phyloP scores from a whole-genome alignment of 192 early-diverging fungal genomes.

The Gigaspora rosea region DNA sequence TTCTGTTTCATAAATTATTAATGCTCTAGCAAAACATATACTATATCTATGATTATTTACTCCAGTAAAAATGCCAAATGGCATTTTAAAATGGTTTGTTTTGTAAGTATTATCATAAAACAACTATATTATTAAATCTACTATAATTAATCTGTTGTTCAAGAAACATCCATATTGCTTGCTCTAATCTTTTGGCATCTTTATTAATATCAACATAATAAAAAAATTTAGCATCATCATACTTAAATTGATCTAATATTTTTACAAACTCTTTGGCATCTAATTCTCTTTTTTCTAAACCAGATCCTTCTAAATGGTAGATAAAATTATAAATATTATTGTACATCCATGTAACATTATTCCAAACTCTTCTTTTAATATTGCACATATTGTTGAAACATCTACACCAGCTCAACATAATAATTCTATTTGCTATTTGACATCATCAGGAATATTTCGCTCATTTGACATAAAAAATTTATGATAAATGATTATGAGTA shows the following conservation, averaged over 20 bases:
- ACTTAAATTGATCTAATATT: not conserved
- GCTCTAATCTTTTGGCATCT: not conserved
- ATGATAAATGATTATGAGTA: too few relatives aligned
- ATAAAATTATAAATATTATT: constrained; percentile 16
- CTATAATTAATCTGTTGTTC: not conserved
- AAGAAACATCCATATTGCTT: not conserved
- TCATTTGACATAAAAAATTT: too few relatives aligned
- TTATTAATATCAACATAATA: not conserved
- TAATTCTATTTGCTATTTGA: too few relatives aligned
- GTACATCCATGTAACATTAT: not conserved
- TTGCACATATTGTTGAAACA: not conserved
- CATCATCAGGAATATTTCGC: too few relatives aligned
- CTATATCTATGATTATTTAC: not conserved
- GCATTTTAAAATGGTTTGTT: not conserved
- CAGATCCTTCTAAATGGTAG: too few relatives aligned
- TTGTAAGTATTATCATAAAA: constrained; percentile 13
- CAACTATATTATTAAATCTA: too few relatives aligned
- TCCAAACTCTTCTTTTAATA: not conserved
- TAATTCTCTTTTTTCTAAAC: not conserved
- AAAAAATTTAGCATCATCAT: not conserved
- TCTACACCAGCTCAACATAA: not conserved
- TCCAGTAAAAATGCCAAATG: constrained; percentile 15
- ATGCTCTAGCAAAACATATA: constrained; percentile 1
- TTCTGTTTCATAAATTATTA: too few relatives aligned
- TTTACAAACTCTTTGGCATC: not conserved